Evolutionary conservation across 2,329 filamentous ascomycete genomes (phyloP).

Genomic region (Dothiorella sarmentorum): DNA sequence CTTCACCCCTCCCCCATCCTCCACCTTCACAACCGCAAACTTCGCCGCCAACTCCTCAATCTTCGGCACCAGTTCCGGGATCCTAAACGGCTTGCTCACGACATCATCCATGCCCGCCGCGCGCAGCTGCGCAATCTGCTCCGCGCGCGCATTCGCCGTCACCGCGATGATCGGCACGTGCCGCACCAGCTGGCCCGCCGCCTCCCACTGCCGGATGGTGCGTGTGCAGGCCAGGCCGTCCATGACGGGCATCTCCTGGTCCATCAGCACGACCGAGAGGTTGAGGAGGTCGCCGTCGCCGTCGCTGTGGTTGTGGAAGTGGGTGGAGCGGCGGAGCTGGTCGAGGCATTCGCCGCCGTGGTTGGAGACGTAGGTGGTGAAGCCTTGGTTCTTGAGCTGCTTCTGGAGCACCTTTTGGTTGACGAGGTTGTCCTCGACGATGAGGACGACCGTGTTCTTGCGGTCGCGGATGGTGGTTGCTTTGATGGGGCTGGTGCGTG

Average conservation of each 20-base stretch:
- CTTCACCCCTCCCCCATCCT: too few species aligned
- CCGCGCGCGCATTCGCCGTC: constrained; percentile 40
- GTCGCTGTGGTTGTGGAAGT: too few species aligned
- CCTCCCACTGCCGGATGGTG: constrained; percentile 36
- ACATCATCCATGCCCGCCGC: constrained; percentile 47
- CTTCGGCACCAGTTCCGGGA: constrained; percentile 49
- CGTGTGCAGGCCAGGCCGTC: constrained; percentile 39
- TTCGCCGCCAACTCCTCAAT: constrained; percentile 44
- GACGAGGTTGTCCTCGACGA: constrained; percentile 41
- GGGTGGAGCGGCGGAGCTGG: constrained; percentile 38
- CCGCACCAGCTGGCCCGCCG: constrained; percentile 30
- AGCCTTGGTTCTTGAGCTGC: constrained; percentile 48
- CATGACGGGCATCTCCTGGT: constrained; percentile 44
- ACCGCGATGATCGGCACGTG: constrained; percentile 43
- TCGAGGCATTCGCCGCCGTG: constrained; percentile 50
- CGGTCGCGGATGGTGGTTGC: constrained; percentile 19
- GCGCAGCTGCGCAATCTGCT: constrained; percentile 39
- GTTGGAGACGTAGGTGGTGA: constrained; percentile 46
- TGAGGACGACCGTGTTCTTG: constrained; percentile 34
- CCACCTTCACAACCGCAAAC: not conserved
- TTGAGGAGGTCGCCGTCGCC: too few species aligned
- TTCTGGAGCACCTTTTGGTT: constrained; percentile 50
- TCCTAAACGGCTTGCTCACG: constrained; percentile 51
- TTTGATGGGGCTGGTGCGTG: not conserved
- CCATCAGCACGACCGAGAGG: constrained; percentile 22